These are phyloP conservation scores for Phytopythium ostracodes DNA, from an alignment of 352 stramenopile species.

Conservation along the genomic window DNA sequence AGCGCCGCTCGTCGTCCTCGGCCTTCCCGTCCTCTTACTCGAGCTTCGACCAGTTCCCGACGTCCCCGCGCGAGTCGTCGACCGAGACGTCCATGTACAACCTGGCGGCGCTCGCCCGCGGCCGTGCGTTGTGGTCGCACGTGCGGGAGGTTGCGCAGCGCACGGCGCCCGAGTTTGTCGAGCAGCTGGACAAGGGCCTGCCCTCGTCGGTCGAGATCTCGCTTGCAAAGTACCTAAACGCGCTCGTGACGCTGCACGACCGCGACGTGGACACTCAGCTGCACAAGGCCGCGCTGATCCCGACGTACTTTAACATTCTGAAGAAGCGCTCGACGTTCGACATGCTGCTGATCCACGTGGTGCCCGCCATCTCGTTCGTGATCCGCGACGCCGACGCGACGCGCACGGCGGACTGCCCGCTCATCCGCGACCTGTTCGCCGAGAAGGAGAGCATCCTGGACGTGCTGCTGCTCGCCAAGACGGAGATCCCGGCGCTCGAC, in stretches of 20 bases:
- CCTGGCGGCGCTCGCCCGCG: slow-evolving; percentile 50
- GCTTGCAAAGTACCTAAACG: slow-evolving; percentile 76
- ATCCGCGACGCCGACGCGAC: slow-evolving; percentile 64
- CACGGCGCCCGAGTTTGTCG: slow-evolving; percentile 45
- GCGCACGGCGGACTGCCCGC: slow-evolving; percentile 58
- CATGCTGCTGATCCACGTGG: slow-evolving; percentile 85
- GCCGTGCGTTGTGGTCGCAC: slow-evolving; percentile 53
- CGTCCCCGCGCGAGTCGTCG: slow-evolving; percentile 45
- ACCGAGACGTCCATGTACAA: slow-evolving; percentile 83
- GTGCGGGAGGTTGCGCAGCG: slow-evolving; percentile 40
- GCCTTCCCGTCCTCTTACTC: slow-evolving; percentile 38
- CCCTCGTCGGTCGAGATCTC: slow-evolving; percentile 79
- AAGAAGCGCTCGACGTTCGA: slow-evolving; percentile 69
- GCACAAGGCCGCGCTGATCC: slow-evolving; percentile 52
- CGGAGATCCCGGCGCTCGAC: slow-evolving; percentile 57
- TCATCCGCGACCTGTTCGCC: slow-evolving; percentile 74
- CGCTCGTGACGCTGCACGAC: slow-evolving; percentile 72
- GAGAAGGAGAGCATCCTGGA: slow-evolving; percentile 51
- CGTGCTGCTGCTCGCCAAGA: slow-evolving; percentile 53
- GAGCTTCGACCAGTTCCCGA: slow-evolving; percentile 57
- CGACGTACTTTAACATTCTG: slow-evolving; percentile 64
- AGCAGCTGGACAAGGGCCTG: slow-evolving; percentile 58
- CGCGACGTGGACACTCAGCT: slow-evolving; percentile 55
- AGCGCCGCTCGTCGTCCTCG: slow-evolving; percentile 16
- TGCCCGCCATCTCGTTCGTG: slow-evolving; percentile 77